Evolutionary conservation across 768 basidiomycete genomes (phyloP).

Genomic region (Cyathus striatus): DNA sequence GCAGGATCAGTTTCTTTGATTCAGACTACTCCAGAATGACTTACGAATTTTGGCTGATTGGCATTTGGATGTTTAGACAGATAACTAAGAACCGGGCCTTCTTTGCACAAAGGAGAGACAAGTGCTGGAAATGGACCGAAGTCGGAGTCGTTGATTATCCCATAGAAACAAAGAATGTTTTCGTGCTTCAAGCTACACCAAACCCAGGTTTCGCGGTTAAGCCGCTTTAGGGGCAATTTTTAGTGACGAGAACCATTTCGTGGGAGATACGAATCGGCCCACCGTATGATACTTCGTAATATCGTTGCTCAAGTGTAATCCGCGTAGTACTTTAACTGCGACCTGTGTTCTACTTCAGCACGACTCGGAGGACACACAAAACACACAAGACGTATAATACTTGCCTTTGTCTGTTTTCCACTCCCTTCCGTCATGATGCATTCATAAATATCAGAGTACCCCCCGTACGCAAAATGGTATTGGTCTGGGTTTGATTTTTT

Average conservation of each 20-base stretch:
- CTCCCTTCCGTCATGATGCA: constrained; percentile 1
- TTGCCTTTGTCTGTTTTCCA: no score
- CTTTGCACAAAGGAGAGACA: constrained; percentile 8
- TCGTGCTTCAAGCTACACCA: constrained; percentile 9
- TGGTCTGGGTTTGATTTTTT: constrained; percentile 1
- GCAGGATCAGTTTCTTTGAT: no score
- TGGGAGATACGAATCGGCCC: no score
- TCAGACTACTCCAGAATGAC: no score
- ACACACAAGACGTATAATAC: no score
- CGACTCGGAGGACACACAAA: no score
- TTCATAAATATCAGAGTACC: constrained; percentile 10
- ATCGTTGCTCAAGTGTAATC: constrained; percentile 1
- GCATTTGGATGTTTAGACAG: constrained; percentile 4
- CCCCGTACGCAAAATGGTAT: constrained; percentile 7
- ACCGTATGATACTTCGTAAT: no score
- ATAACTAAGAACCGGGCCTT: constrained; percentile 3
- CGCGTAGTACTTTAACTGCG: constrained; percentile 12
- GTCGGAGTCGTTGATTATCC: constrained; percentile 2
- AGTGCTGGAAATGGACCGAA: constrained; percentile 6
- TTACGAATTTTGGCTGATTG: constrained; percentile 6
- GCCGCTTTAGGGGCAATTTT: constrained; percentile 4
- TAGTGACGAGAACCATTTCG: background rate
- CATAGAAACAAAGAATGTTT: constrained; percentile 10
- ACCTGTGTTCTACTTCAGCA: no score
- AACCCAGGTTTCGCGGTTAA: constrained; percentile 10